Evolutionary conservation across 495 filamentous ascomycete genomes (phyloP).

Genomic region (Sphaerosporella brunnea): DNA sequence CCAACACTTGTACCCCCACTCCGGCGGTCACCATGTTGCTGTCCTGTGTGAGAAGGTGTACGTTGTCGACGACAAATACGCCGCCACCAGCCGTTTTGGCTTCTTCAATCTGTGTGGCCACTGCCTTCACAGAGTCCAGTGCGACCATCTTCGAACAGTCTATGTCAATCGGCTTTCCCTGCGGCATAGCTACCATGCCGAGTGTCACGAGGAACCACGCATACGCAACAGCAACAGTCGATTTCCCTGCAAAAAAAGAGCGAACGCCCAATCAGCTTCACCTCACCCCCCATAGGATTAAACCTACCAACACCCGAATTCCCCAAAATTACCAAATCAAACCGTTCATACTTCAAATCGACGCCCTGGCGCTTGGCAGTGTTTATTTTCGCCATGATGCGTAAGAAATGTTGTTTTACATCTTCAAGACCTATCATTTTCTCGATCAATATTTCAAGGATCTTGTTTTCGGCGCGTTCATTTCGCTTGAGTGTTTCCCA

Average conservation of each 20-base stretch:
- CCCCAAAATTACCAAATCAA: slow-evolving; percentile 46
- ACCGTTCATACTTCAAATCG: slow-evolving; percentile 41
- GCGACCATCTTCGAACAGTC: slow-evolving; percentile 42
- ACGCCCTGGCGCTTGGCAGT: slow-evolving; percentile 38
- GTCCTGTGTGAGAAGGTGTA: slow-evolving; percentile 51
- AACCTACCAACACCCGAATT: slow-evolving; percentile 52
- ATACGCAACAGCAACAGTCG: slow-evolving; percentile 59
- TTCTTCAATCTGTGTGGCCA: too few species aligned
- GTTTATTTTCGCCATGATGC: slow-evolving; percentile 52
- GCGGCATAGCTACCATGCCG: slow-evolving; percentile 35
- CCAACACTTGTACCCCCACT: too few species aligned
- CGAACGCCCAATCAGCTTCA: too few species aligned
- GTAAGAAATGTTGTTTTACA: slow-evolving; percentile 47
- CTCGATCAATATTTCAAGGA: slow-evolving; percentile 50
- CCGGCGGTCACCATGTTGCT: too few species aligned
- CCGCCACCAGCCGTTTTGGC: slow-evolving; percentile 46
- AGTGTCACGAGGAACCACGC: slow-evolving; percentile 47
- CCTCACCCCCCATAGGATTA: too few species aligned
- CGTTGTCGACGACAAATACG: slow-evolving; percentile 57
- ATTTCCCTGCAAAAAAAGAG: slow-evolving; percentile 38
- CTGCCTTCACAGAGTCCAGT: too few species aligned
- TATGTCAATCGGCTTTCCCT: slow-evolving; percentile 41
- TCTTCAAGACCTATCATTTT: slow-evolving; percentile 55
- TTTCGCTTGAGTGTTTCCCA: too few species aligned
- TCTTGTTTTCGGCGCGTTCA: slow-evolving; percentile 34